Conservation (phyloP, 2,329 filamentous ascomycete genomes). For the Tolypocladium tropicale region DNA sequence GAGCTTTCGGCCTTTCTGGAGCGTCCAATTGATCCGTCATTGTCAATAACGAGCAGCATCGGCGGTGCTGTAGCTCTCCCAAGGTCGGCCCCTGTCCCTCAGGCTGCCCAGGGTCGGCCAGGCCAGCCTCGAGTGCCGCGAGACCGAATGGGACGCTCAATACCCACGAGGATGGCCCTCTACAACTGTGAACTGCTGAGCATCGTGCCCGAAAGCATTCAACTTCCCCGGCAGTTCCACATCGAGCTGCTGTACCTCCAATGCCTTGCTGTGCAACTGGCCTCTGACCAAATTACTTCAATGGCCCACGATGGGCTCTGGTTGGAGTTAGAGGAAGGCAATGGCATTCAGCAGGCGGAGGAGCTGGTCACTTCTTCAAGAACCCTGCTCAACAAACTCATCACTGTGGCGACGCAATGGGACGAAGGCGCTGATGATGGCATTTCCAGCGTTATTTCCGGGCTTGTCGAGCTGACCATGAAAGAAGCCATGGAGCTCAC, state of each 20-base stretch:
- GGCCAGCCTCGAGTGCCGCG: constrained; percentile 28
- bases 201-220: constrained; percentile 25
- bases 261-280: constrained; percentile 38
- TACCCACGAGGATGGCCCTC: constrained; percentile 64
- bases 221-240: constrained; percentile 30
- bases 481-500: constrained; percentile 30
- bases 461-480: constrained; percentile 33
- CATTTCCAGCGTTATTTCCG: constrained; percentile 26
- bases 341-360: constrained; percentile 28
- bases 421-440: constrained; percentile 19
- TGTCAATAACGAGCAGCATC: constrained; percentile 65
- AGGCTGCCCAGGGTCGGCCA: constrained; percentile 1
- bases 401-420: constrained; percentile 27
- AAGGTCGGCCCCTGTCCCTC: constrained; percentile 6
- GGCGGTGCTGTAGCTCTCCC: constrained; percentile 59
- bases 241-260: constrained; percentile 42
- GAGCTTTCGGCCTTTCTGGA: constrained; percentile 48
- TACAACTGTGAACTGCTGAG: constrained; percentile 54
- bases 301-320: constrained; percentile 36
- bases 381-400: constrained; percentile 22
- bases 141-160: constrained; percentile 60
- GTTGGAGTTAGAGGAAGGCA: constrained; percentile 24
- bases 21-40: constrained; percentile 44
- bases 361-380: constrained; percentile 31
- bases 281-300: constrained; percentile 42